Evolutionary conservation across 768 basidiomycete species (phyloP), one percentile per base, ranked within the genome.

Genomic region (Punctularia strigosozonata): DNA sequence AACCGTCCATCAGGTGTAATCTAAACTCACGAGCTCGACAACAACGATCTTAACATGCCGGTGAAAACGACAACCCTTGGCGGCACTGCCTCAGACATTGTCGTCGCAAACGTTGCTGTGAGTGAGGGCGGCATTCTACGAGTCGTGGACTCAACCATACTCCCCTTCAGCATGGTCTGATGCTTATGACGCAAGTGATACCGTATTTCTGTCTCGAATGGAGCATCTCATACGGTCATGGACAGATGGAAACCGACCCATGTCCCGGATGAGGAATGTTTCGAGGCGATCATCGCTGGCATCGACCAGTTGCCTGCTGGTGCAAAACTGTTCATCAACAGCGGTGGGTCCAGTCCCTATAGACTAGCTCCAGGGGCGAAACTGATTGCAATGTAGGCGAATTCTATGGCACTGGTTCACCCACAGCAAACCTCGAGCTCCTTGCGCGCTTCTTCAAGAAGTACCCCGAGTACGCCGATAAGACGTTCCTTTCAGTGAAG

Each of bases 251-350:
- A 48, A 13, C 60, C 66, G 7, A 55, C 49, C 14, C 61, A 63
- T 8, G 55, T 66, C 24, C 57, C 72, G 1, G 77, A 82, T 40
- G 75, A 75, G 39, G 64, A 73, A 23, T 70, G 69, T 6, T 80
- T 83, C 43, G 71, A 67, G 17, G 61, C 74, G 2, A 78, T 82
- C 59, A 74, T 71, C 50, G 66, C 65, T 7, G 66, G 65, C 5
- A 48, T 72, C 41, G 60, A 66, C 25, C 53, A 59, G 0, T 48
- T 68, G 25, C 66, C 67, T 1, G 45, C 58, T 0, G 69, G 65
- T 13, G 56, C 53, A 23, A 73, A 73, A 49, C 63, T 70, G 49
- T 45, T 74, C 35, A 43, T 77, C 46, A 75, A 75, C 47, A 68
- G 64, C 48, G 68, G 73, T 64, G 44, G 8, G 57, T 32, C n/a